A percentile compares a stretch with the other conserved stretches of the same genome.
Conservation (phyloP, 306 rosid species). For the Echinosophora koreensis region DNA sequence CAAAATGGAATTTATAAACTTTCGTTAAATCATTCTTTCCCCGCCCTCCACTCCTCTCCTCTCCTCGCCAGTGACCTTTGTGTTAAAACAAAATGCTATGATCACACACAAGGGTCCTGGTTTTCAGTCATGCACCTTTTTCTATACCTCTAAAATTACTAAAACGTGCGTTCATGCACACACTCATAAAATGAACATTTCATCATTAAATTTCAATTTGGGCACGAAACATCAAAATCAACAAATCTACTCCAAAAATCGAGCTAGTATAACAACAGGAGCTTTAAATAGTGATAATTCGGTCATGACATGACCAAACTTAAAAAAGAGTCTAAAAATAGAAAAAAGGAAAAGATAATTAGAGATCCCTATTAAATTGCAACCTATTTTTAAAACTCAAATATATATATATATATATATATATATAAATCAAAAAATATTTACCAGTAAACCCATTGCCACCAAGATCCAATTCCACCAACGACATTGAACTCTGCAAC, state of each 20-base stretch:
- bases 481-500: constrained; percentile 59
- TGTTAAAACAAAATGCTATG: background rate
- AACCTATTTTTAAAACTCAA: background rate
- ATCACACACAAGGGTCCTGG: background rate
- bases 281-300: constrained; percentile 14
- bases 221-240: background rate
- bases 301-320: constrained; percentile 1
- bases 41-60: background rate
- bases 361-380: constrained; percentile 1
- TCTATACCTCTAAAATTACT: constrained; percentile 14
- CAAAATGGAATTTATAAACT: constrained; percentile 16
- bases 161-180: constrained; percentile 13
- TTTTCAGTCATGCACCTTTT: constrained; percentile 25
- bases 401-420: too few species aligned
- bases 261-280: constrained; percentile 5
- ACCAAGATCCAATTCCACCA: constrained; percentile 88
- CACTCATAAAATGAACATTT: background rate
- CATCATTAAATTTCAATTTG: constrained; percentile 4
- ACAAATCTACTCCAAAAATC: constrained; percentile 4
- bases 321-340: constrained; percentile 6
- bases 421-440: background rate
- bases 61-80: constrained; percentile 1
- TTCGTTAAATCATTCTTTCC: background rate
- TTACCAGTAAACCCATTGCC: constrained; percentile 87
- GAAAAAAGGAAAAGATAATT: background rate